Percentiles rank a stretch among this genome's conserved stretches.
Evolutionary conservation across 352 stramenopile species (phyloP).

Genomic region (Peronospora tabacina): DNA sequence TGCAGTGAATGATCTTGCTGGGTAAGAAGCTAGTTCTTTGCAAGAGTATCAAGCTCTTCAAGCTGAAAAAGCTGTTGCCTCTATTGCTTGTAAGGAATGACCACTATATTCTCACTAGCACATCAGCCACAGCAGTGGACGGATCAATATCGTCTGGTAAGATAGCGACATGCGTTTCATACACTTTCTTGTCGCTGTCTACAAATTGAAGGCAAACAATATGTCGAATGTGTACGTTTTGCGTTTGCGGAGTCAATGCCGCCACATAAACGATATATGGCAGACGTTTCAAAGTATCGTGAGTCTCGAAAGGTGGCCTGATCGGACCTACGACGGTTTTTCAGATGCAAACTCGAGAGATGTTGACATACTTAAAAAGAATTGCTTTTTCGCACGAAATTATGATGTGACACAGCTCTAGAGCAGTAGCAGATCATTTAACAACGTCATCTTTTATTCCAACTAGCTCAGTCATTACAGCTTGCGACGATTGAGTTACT

Average conservation of each 20-base stretch:
- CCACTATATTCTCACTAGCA: conserved; percentile 64
- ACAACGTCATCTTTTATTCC: conserved; percentile 21
- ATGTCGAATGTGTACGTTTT: conserved; percentile 32
- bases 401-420: conserved; percentile 30
- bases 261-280: conserved; percentile 46
- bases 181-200: conserved; percentile 11
- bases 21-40: conserved; percentile 62
- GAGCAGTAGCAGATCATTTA: conserved; percentile 46
- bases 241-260: conserved; percentile 34
- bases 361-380: conserved; percentile 3
- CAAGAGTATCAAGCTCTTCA: conserved; percentile 1
- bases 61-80: not conserved
- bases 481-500: not conserved
- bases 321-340: not conserved
- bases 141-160: conserved; percentile 29
- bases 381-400: conserved; percentile 2
- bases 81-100: conserved; percentile 47
- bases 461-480: conserved; percentile 11
- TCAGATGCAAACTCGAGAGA: not conserved
- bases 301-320: conserved; percentile 32
- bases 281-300: conserved; percentile 37
- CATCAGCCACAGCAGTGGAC: conserved; percentile 33
- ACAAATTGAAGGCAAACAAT: conserved; percentile 29
- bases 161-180: conserved; percentile 29
- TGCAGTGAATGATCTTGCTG: conserved; percentile 33